Base-by-base conservation (phyloP, 176 grass and related monocot species). In the Saccharum spontaneum region DNA sequence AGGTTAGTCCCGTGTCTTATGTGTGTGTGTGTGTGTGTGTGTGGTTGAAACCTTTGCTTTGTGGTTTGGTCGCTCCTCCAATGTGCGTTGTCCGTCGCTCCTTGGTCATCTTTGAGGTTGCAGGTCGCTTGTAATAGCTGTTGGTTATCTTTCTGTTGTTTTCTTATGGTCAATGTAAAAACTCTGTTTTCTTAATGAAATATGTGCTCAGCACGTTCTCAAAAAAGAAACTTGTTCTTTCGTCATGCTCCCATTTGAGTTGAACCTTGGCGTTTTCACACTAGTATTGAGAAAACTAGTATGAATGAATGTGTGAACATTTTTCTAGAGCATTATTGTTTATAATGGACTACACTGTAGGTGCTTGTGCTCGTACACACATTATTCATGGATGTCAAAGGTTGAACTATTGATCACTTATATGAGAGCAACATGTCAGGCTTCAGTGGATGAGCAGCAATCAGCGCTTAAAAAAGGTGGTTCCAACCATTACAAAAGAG, bases 321-420 rank as follows among this genome's bases (percentile, higher is more conserved):
- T 34, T 13, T 80, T 67, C 63, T 67, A 22, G 78, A 67, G 41
- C 16, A 49, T 22, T 80, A 79, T 79, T 34, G 30, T 79, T 49
- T 79, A 70, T 60, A 46, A 48, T 71, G 65, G 65, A 71, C 13
- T 30, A 61, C 33, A 18, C 37, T 79, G 54, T 36, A 78, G 75
- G 37, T 37, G 38, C 64, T 61, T 34, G 11, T 37, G 38, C 48
- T 70, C 48, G 8, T 70, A 24, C 48, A 16, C 30, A 44, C 24
- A 36, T 41, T 71, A 28, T 24, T 31, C 20, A 36, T 30, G 41
- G 83, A 71, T 7, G 50, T 79, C 39, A 86, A 55, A 79, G 77
- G 66, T 71, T n/a, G 72, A 2, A 28, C 28, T 28, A 28, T 1
- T 28, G 28, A 28, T 28, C 28, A 28, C 28, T 28, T 28, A 28